Evolutionary conservation across 805 yeast genomes (phyloP).

Genomic region (Limtongozyma cylindracea): DNA sequence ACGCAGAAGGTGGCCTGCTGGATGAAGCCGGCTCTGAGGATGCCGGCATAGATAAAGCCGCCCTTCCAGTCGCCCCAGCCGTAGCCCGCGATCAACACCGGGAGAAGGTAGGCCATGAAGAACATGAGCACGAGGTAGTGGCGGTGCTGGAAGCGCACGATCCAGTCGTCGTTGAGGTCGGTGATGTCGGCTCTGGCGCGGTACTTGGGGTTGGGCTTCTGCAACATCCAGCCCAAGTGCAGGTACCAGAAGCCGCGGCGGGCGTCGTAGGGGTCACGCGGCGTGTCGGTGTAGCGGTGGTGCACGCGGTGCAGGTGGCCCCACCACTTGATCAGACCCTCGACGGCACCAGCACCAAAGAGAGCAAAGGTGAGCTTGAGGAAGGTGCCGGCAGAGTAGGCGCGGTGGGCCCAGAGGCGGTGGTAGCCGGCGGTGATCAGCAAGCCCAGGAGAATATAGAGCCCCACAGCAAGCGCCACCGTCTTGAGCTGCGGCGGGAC

Average conservation of each 20-base stretch:
- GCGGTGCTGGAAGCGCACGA: constrained; percentile 61
- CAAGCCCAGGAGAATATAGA: constrained; percentile 37
- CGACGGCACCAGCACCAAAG: constrained; percentile 65
- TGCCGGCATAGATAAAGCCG: constrained; percentile 57
- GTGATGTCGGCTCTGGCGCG: constrained; percentile 65
- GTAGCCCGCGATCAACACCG: constrained; percentile 15
- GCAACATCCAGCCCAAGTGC: constrained; percentile 72
- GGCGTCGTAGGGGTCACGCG: constrained; percentile 72
- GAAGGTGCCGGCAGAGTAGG: constrained; percentile 38
- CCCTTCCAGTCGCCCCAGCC: constrained; percentile 21
- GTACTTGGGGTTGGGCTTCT: constrained; percentile 58
- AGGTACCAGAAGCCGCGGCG: constrained; percentile 66
- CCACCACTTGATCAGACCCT: constrained; percentile 84
- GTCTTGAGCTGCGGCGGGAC: constrained; percentile 28
- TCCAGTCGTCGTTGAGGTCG: constrained; percentile 54
- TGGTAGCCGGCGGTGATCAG: constrained; percentile 77
- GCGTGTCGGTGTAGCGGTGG: constrained; percentile 68
- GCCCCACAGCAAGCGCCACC: constrained; percentile 19
- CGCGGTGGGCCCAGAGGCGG: constrained; percentile 54
- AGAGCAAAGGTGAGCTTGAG: constrained; percentile 41
- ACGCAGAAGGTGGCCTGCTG: constrained; percentile 80
- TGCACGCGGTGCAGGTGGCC: constrained; percentile 67
- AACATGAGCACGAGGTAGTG: constrained; percentile 43
- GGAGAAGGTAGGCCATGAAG: constrained; percentile 34
- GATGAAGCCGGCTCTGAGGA: constrained; percentile 38